Base-by-base conservation (phyloP, 129 eudicot species). In the Mikania micrantha region DNA sequence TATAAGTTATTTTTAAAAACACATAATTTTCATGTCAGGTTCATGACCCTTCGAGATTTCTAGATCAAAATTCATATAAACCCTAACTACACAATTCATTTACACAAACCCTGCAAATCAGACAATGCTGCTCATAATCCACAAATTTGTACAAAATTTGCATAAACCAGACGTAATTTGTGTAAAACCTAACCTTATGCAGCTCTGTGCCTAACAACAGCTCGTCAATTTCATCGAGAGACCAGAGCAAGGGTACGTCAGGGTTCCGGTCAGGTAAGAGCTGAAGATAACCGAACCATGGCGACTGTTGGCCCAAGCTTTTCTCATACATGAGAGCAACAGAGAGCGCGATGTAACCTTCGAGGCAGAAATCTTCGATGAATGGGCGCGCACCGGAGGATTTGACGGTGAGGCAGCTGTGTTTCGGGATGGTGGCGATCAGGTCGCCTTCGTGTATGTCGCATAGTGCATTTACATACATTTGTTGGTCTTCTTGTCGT, bases 391-490 rank as follows among this genome's bases (percentile, higher is more conserved):
- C 95, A 42, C 85, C 85, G 5, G 95, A 80, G 25, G 95, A 86
- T 61, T 73, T 80, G 48, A 79, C 78, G 4, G 98, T 93, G 54
- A 93, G 87, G 74, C 98, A 93, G 31, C 82, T 79, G 52, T 77
- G 78, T 64, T 93, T 93, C 2, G 98, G 98, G 44, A 93, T 93
- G 40, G 77, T 88, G 36, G 98, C 98, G 24, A 93, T 83, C 4
- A 88, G 78, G 72, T 93, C 96, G 47, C 92, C 96, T 34, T 74
- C 83, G 32, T 82, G 82, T 72, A 93, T 60, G 34, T 93, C 82
- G 52, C 80, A 74, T 28, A 77, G 34, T 24, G 98, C 79, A 16
- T 54, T 75, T 11, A 93, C 90, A 16, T 52, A 88, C 28, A 84
- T 71, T 8, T 74, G 69, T 45, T 63, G 39, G 77, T 67, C 50